Evolutionary conservation across 176 grass and related monocot genomes (phyloP).

Genomic region (Phoenix roebelenii): DNA sequence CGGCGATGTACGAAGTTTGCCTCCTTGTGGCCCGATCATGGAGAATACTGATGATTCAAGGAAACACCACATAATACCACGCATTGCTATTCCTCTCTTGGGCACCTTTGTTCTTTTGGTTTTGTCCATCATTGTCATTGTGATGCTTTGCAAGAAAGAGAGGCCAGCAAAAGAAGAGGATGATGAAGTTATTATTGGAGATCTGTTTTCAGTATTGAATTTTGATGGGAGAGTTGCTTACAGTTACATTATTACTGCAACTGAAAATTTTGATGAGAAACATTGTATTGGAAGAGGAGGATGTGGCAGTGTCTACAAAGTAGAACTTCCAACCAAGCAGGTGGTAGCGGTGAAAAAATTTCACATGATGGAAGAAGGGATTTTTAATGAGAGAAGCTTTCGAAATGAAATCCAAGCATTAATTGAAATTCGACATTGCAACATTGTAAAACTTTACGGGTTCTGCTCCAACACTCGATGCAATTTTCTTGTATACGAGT

Average conservation of each 20-base stretch:
- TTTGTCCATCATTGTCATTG: no score
- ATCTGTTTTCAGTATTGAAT: slow-evolving; percentile 11
- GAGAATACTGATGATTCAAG: no score
- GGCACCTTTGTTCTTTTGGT: no score
- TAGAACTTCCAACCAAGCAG: neutral
- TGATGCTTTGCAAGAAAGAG: no score
- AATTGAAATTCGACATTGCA: slow-evolving; percentile 18
- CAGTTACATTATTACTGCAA: slow-evolving; percentile 11
- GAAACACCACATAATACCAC: no score
- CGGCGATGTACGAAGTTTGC: no score
- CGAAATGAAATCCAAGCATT: slow-evolving; percentile 10
- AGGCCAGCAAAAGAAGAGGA: no score
- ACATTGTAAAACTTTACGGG: slow-evolving; percentile 21
- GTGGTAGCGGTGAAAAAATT: slow-evolving; percentile 23
- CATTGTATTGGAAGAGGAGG: slow-evolving; percentile 14
- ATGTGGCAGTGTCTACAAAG: slow-evolving; percentile 21
- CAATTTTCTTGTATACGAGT: slow-evolving; percentile 26
- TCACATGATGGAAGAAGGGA: neutral
- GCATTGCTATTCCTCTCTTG: no score
- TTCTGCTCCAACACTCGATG: slow-evolving; percentile 7
- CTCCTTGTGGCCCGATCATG: no score
- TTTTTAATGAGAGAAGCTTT: slow-evolving; percentile 4
- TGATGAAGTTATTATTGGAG: neutral
- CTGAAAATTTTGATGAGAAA: slow-evolving; percentile 17
- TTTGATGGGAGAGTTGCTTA: slow-evolving; percentile 14